Conservation (phyloP, 305 asterid genomes). For the Fraxinus nigra region DNA sequence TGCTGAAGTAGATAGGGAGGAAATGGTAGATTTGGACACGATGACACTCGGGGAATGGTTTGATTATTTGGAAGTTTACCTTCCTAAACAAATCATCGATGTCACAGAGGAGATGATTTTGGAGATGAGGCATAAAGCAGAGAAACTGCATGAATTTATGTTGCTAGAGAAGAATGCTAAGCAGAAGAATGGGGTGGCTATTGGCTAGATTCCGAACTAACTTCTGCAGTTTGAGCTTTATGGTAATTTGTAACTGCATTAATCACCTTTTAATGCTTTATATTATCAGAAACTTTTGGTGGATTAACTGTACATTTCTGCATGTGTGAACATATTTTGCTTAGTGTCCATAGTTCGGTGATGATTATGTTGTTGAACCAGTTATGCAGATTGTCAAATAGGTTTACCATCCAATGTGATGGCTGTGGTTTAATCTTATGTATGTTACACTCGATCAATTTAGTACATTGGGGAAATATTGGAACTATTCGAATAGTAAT, state of each 20-base stretch:
- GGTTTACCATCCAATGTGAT: not conserved
- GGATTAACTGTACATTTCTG: not conserved
- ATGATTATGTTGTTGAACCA: not conserved
- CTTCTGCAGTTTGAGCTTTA: conserved; percentile 6
- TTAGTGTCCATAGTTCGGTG: conserved; percentile 14
- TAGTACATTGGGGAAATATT: not conserved
- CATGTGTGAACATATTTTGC: conserved; percentile 1
- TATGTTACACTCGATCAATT: not conserved
- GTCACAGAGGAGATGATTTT: conserved; percentile 37
- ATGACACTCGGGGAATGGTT: conserved; percentile 76
- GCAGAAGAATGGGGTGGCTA: conserved; percentile 14
- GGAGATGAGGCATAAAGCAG: conserved; percentile 56
- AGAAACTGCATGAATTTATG: conserved; percentile 48
- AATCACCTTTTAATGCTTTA: not conserved
- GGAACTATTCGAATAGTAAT: not conserved
- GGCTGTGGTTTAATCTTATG: not conserved
- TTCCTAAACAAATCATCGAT: conserved; percentile 57
- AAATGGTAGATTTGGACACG: conserved; percentile 44
- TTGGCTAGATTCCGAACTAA: conserved; percentile 9
- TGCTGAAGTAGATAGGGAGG: conserved; percentile 8
- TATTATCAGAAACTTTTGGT: not conserved
- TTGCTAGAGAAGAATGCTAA: conserved; percentile 46
- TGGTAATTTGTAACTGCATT: conserved; percentile 13
- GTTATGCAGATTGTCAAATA: not conserved
- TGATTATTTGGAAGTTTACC: conserved; percentile 46